These are phyloP conservation scores for Aspergillus sergii DNA, from an alignment of 2,329 filamentous ascomycete genomes.

Conservation along the genomic window DNA sequence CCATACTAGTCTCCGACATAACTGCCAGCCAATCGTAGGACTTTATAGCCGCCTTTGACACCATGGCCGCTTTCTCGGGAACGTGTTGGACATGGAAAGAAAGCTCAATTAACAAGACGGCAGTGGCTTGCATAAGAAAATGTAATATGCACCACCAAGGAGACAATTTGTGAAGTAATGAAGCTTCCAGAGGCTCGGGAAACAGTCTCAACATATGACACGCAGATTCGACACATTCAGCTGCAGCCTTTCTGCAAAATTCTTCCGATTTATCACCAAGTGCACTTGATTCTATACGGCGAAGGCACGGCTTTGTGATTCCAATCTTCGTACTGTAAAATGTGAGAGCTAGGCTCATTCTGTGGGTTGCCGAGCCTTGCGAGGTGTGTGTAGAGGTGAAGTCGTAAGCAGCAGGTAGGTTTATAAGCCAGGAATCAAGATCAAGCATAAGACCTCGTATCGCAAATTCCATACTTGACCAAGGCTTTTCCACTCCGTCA, in stretches of 20 bases:
- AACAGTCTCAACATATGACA: slow-evolving; percentile 44
- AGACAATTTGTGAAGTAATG: slow-evolving; percentile 39
- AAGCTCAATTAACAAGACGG: slow-evolving; percentile 48
- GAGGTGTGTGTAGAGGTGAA: slow-evolving; percentile 42
- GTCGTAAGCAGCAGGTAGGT: slow-evolving; percentile 42
- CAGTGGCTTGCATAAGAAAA: slow-evolving; percentile 48
- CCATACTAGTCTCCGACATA: slow-evolving; percentile 33
- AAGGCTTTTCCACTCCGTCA: slow-evolving; percentile 37
- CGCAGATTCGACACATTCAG: slow-evolving; percentile 46
- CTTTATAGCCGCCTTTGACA: slow-evolving; percentile 39
- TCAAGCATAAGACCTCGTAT: slow-evolving; percentile 42
- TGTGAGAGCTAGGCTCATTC: slow-evolving; percentile 44
- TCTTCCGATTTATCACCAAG: slow-evolving; percentile 37
- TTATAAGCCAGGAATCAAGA: slow-evolving; percentile 44
- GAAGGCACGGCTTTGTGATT: slow-evolving; percentile 48
- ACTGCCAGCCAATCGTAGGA: slow-evolving; percentile 37
- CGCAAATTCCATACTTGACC: slow-evolving; percentile 41
- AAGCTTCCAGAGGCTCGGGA: slow-evolving; percentile 42
- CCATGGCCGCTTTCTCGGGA: slow-evolving; percentile 41
- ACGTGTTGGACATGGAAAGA: slow-evolving; percentile 46
- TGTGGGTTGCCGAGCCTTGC: slow-evolving; percentile 36
- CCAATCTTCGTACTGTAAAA: slow-evolving; percentile 48
- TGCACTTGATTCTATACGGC: slow-evolving; percentile 39
- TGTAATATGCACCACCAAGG: slow-evolving; percentile 51
- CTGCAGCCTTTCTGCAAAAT: slow-evolving; percentile 42